Evolutionary conservation across 495 filamentous ascomycete species (phyloP).

Genomic region (Lasiosphaeria hispida): DNA sequence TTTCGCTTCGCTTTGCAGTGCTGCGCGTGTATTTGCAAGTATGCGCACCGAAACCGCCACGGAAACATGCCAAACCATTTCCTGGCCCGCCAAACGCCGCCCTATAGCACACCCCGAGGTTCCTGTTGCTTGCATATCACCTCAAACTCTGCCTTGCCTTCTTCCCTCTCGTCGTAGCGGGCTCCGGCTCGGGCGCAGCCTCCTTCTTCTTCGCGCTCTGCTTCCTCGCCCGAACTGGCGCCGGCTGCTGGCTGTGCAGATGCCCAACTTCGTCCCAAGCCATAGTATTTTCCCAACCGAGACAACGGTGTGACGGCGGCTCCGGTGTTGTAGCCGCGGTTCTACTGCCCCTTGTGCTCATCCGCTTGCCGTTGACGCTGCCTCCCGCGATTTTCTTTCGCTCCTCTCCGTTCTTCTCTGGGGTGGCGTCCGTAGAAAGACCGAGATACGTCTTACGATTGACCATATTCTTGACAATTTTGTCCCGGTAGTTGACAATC

Average conservation of each 20-base stretch:
- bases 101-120: no score
- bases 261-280: constrained; percentile 76
- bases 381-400: constrained; percentile 32
- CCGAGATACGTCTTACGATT: constrained; percentile 69
- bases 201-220: constrained; percentile 40
- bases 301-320: constrained; percentile 60
- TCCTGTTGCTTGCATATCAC: constrained; percentile 1
- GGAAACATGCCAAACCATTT: no score
- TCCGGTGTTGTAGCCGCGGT: constrained; percentile 56
- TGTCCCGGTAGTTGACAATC: constrained; percentile 69
- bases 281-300: constrained; percentile 78
- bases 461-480: constrained; percentile 77
- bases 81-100: no score
- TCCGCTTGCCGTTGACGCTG: constrained; percentile 51
- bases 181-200: constrained; percentile 22
- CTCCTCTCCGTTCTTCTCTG: constrained; percentile 55
- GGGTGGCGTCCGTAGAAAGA: constrained; percentile 31
- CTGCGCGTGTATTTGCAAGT: no score
- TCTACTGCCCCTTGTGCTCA: constrained; percentile 69
- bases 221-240: constrained; percentile 60
- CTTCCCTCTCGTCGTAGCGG: constrained; percentile 20
- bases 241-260: constrained; percentile 73
- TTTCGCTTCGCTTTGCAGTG: no score
- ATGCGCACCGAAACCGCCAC: no score
- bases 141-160: constrained; percentile 12